A percentile compares a stretch with the other conserved stretches of the same genome.
Conservation (phyloP, 345 rosid genomes). For the Mangifera indica region DNA sequence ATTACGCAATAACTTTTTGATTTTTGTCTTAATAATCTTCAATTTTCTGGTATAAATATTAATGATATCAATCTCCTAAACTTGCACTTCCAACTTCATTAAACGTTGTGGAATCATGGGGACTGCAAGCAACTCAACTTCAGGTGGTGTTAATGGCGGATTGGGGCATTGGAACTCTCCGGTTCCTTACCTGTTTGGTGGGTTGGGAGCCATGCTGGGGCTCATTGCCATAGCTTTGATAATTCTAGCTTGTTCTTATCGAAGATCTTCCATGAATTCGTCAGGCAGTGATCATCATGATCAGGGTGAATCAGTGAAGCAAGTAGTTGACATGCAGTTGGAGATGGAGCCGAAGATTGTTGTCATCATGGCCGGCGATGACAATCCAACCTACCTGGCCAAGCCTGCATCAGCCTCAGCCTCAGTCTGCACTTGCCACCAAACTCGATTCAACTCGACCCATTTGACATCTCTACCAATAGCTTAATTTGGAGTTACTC, state of each 20-base stretch:
- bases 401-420: slow-evolving; percentile 30
- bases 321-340: slow-evolving; percentile 18
- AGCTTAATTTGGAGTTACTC: no score
- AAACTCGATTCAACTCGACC: background rate
- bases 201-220: slow-evolving; percentile 48
- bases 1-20: background rate
- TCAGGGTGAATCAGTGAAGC: slow-evolving; percentile 7
- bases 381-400: slow-evolving; percentile 57
- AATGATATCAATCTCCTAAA: slow-evolving; percentile 3
- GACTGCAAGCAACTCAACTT: slow-evolving; percentile 30
- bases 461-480: no score
- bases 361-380: slow-evolving; percentile 70
- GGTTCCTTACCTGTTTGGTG: slow-evolving; percentile 48
- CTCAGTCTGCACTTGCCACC: background rate
- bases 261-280: slow-evolving; percentile 16
- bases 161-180: slow-evolving; percentile 42
- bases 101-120: slow-evolving; percentile 32
- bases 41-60: slow-evolving; percentile 27
- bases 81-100: background rate
- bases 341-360: slow-evolving; percentile 70
- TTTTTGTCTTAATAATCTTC: slow-evolving; percentile 18
- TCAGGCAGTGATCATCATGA: background rate
- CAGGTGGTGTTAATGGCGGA: slow-evolving; percentile 10
- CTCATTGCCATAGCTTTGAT: slow-evolving; percentile 42
- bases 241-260: slow-evolving; percentile 48